Conservation (phyloP, 257 asterid genomes). For the Datura wrightii region DNA sequence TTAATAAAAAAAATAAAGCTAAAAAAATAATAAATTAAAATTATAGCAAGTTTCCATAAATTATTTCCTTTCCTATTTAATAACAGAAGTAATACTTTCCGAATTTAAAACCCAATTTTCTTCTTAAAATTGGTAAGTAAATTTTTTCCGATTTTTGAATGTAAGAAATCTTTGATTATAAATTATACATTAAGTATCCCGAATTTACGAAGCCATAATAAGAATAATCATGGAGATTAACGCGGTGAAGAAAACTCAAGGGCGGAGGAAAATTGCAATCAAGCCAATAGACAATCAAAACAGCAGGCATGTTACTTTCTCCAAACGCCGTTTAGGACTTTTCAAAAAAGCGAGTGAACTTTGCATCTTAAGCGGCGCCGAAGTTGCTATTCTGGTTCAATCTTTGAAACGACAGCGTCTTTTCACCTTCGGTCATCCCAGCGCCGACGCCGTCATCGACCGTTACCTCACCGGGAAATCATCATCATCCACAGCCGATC, state of each 20-base stretch:
- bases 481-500: neutral
- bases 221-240: too few species aligned
- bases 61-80: neutral
- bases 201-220: neutral
- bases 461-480: constrained; percentile 24
- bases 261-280: constrained; percentile 45
- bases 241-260: too few species aligned
- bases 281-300: constrained; percentile 42
- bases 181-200: neutral
- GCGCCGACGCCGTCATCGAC: constrained; percentile 29
- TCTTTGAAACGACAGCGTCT: constrained; percentile 41
- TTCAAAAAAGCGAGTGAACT: constrained; percentile 52
- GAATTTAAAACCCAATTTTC: neutral
- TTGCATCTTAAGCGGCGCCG: constrained; percentile 41
- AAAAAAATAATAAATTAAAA: too few species aligned
- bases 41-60: neutral
- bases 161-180: neutral
- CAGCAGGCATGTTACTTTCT: constrained; percentile 42
- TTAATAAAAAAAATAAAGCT: too few species aligned
- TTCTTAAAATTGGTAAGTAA: neutral
- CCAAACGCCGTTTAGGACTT: constrained; percentile 45
- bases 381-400: constrained; percentile 41
- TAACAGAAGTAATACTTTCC: neutral
- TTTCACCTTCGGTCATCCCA: constrained; percentile 40
- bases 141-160: too few species aligned